phyloP scores from a whole-genome alignment of 176 grass and related monocot species.

The Rhynchospora pubera region DNA sequence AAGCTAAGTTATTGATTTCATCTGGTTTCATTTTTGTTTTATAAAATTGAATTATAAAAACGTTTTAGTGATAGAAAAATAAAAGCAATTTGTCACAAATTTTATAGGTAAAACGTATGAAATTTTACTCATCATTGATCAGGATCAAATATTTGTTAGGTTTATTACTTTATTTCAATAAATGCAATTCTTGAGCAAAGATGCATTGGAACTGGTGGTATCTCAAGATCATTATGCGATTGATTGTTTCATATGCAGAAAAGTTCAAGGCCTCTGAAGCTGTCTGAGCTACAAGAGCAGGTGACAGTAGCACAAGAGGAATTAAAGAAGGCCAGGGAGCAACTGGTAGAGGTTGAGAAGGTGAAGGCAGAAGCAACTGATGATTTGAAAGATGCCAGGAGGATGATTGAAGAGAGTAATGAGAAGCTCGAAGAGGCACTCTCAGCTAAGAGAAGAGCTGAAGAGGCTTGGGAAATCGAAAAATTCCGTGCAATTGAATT shows the following conservation, averaged over 20 bases:
- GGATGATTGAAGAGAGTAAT: constrained; percentile 31
- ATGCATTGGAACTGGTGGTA: background rate
- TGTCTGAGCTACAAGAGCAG: constrained; percentile 48
- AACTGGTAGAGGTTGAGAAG: constrained; percentile 36
- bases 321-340: constrained; percentile 44
- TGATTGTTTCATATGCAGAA: constrained; percentile 36
- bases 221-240: constrained; percentile 1
- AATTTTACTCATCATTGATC: background rate
- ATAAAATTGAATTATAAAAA: background rate
- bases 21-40: background rate
- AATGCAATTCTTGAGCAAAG: background rate
- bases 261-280: constrained; percentile 29
- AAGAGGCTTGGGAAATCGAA: constrained; percentile 66
- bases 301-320: constrained; percentile 44
- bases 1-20: background rate
- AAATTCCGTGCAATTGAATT: constrained; percentile 59
- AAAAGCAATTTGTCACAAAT: background rate
- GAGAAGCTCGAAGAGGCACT: constrained; percentile 50
- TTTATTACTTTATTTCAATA: background rate
- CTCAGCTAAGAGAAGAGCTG: constrained; percentile 34
- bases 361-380: constrained; percentile 38
- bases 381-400: constrained; percentile 38
- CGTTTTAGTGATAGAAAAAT: background rate
- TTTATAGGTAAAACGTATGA: background rate
- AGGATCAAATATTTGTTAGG: background rate